Evolutionary conservation across 305 asterid genomes (phyloP).

Genomic region (Withania somnifera): DNA sequence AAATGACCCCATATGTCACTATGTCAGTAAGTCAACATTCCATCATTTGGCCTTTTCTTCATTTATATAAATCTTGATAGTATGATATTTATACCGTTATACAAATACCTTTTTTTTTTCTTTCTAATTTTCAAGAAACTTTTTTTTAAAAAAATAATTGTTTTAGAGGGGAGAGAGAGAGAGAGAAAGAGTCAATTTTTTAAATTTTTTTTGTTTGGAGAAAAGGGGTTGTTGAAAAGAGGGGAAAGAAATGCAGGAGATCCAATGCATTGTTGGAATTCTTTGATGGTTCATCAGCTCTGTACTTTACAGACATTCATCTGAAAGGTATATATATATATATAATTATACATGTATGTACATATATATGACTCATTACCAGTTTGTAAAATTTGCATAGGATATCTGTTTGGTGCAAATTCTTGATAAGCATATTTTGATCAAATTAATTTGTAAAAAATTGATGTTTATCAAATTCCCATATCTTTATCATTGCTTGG

Average conservation of each 20-base stretch:
- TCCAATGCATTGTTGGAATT: conserved; percentile 44
- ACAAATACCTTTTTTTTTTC: not conserved
- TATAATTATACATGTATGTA: not conserved
- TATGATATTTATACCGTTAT: not conserved
- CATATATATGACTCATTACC: not conserved
- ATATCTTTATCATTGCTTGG: too few species aligned
- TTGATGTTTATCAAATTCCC: not conserved
- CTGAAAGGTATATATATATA: conserved; percentile 36
- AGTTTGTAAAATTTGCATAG: not conserved
- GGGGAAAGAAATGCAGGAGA: conserved; percentile 41
- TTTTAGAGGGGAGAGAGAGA: not conserved
- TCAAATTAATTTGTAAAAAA: not conserved
- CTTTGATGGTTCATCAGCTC: conserved; percentile 53
- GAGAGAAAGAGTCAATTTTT: conserved; percentile 1
- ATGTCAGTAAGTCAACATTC: not conserved
- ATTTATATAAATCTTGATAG: not conserved
- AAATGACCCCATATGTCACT: not conserved
- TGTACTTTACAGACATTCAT: conserved; percentile 44
- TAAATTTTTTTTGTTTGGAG: too few species aligned
- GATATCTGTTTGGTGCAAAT: not conserved
- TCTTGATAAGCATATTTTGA: not conserved
- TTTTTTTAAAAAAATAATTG: not conserved
- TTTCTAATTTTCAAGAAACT: not conserved
- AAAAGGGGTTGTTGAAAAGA: not conserved
- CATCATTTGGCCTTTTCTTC: too few species aligned